Evolutionary conservation across 352 stramenopile genomes (phyloP).

Genomic region (Phytophthora hybrid): DNA sequence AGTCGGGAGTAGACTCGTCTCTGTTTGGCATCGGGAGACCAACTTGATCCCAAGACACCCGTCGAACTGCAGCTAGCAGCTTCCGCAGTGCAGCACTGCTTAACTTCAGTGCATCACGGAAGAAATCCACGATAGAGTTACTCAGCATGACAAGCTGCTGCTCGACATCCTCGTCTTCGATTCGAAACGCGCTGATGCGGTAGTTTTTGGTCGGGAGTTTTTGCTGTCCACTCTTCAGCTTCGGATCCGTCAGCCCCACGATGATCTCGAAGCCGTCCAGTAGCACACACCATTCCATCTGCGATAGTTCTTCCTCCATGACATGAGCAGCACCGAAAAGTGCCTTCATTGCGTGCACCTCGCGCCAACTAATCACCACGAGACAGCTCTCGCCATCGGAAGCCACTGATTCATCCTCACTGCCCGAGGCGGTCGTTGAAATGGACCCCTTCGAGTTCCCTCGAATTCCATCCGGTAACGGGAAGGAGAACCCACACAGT

Average conservation of each 20-base stretch:
- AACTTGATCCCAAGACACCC: slow-evolving; percentile 78
- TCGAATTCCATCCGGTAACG: slow-evolving; percentile 70
- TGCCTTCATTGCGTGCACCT: slow-evolving; percentile 91
- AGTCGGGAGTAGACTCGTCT: slow-evolving; percentile 26
- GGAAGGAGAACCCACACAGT: slow-evolving; percentile 84
- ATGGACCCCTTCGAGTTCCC: slow-evolving; percentile 48
- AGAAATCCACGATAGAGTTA: slow-evolving; percentile 89
- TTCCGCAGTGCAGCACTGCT: slow-evolving; percentile 65
- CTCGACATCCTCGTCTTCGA: slow-evolving; percentile 89
- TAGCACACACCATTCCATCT: slow-evolving; percentile 79
- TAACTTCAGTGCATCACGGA: slow-evolving; percentile 75
- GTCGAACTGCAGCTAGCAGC: slow-evolving; percentile 68
- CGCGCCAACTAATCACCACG: slow-evolving; percentile 78
- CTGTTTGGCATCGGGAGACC: slow-evolving; percentile 53
- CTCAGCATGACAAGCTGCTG: slow-evolving; percentile 88
- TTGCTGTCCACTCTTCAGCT: slow-evolving; percentile 78
- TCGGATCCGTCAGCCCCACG: slow-evolving; percentile 72
- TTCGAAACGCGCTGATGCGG: slow-evolving; percentile 72
- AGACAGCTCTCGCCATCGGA: slow-evolving; percentile 76
- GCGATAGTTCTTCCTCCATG: slow-evolving; percentile 85
- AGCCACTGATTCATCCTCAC: slow-evolving; percentile 41
- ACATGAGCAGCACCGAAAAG: slow-evolving; percentile 85
- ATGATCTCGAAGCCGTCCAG: slow-evolving; percentile 87
- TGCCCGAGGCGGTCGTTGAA: slow-evolving; percentile 40
- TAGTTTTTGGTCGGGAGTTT: slow-evolving; percentile 82